phyloP scores from a whole-genome alignment of 192 early-diverging fungal species.

The Umbelopsis ramanniana region DNA sequence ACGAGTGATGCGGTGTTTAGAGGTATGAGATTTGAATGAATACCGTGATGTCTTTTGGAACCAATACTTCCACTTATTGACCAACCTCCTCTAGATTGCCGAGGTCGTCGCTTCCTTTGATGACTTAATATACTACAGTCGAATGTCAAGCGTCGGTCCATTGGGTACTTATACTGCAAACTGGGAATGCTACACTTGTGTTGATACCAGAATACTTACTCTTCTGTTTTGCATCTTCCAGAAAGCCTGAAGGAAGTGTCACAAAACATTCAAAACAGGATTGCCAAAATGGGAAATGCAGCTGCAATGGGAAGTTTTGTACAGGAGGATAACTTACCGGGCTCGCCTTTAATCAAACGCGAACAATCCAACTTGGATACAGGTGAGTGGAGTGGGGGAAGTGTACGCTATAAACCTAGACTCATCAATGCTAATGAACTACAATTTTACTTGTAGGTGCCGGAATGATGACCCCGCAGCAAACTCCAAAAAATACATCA shows the following conservation, averaged over 20 bases:
- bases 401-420: neutral
- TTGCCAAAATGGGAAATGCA: slow-evolving; percentile 9
- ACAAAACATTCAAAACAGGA: slow-evolving; percentile 14
- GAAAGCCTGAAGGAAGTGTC: slow-evolving; percentile 19
- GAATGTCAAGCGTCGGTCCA: slow-evolving; percentile 9
- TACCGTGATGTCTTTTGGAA: no score
- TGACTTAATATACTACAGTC: slow-evolving; percentile 3
- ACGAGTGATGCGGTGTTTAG: slow-evolving; percentile 20
- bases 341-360: slow-evolving; percentile 5
- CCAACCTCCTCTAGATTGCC: neutral
- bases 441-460: neutral
- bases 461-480: slow-evolving; percentile 17
- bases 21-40: neutral
- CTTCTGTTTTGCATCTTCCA: neutral
- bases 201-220: no score
- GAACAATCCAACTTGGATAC: slow-evolving; percentile 14
- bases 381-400: neutral
- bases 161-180: neutral
- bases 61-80: no score
- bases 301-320: slow-evolving; percentile 8
- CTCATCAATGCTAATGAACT: neutral
- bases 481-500: slow-evolving; percentile 20
- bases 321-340: neutral
- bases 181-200: no score
- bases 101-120: slow-evolving; percentile 10